These are phyloP conservation scores for Hyaloperonospora arabidopsidis DNA, from an alignment of 352 stramenopile genomes.

Conservation along the genomic window DNA sequence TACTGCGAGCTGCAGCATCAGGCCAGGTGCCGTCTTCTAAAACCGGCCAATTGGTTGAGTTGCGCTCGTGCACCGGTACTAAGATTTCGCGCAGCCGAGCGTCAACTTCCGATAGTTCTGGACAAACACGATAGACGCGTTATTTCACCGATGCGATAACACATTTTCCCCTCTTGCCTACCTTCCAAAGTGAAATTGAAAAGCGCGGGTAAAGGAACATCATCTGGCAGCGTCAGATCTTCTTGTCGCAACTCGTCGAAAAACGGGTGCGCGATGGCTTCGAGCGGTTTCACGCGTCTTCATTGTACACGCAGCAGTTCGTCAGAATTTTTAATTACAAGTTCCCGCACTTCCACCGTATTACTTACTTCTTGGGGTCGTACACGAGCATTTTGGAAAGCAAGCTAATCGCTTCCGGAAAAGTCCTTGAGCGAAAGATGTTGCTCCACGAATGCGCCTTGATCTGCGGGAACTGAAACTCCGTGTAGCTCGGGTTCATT, in stretches of 20 bases:
- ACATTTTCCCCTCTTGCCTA: slow-evolving; percentile 13
- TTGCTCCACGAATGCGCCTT: slow-evolving; percentile 97
- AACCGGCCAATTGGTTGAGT: slow-evolving; percentile 68
- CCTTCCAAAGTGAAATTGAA: slow-evolving; percentile 93
- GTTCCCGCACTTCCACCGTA: background rate
- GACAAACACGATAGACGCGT: slow-evolving; percentile 1
- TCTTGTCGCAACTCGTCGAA: slow-evolving; percentile 96
- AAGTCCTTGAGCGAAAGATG: slow-evolving; percentile 93
- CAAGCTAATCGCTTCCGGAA: slow-evolving; percentile 95
- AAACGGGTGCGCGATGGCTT: slow-evolving; percentile 91
- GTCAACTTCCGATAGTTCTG: slow-evolving; percentile 76
- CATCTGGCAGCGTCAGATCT: slow-evolving; percentile 76
- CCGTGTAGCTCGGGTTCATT: slow-evolving; percentile 99
- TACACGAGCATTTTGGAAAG: slow-evolving; percentile 97
- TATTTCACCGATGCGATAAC: too few species aligned
- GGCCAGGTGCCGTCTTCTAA: slow-evolving; percentile 63
- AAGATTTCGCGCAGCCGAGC: slow-evolving; percentile 65
- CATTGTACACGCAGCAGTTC: slow-evolving; percentile 2
- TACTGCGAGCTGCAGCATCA: slow-evolving; percentile 29
- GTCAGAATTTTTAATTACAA: background rate
- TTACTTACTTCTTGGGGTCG: slow-evolving; percentile 88
- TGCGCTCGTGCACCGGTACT: slow-evolving; percentile 62
- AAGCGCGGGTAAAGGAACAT: slow-evolving; percentile 69
- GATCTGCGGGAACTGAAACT: slow-evolving; percentile 99
- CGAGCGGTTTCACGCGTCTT: slow-evolving; percentile 69